Evolutionary conservation across 805 yeast species (phyloP), one percentile per base, ranked within the genome.

Genomic region (Wickerhamomyces bovis): DNA sequence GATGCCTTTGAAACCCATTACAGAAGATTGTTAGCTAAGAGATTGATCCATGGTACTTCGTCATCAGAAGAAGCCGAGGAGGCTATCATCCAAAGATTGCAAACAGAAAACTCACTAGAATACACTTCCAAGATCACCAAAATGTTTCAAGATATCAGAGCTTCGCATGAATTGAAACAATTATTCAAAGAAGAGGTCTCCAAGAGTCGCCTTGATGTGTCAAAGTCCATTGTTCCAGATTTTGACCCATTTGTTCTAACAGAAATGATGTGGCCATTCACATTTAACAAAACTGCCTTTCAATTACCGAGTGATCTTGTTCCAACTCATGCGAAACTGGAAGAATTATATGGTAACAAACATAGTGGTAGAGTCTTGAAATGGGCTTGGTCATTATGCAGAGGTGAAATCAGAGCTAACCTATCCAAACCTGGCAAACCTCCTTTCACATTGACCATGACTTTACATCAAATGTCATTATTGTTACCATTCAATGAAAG

Each of bases 351-450:
- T 65, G 73, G 78, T 39, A 70, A 73, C 31, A 83, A 85, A 58
- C 97, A 92, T 65, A 78, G 73, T 51, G 97, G 97, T 12, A 78
- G 98, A 65, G 81, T 88, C 53, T 76, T 94, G 57, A 85, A 87
- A 61, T 94, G 99, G 99, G 76, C 92, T 49, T 94, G 97, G 97
- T 85, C 89, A 57, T 80, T 88, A 62, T 88, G 95, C 41, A 85
- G 92, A 64, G 94, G 95, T 50, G 99, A 94, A 64, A 68, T 94
- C 47, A 86, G 83, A 65, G 96, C 95, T 11, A 85, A 88, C 61
- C 75, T 89, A 52, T 78, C 92, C 6, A 83, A 83, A 55, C 82
- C 85, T 33, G 90, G 90, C 7, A 83, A 81, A 61, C 85, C 90
- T 5, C 89, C 96, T 42, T 87, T 84, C 60, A 71, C 75, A 20